These are phyloP conservation scores for Colletotrichum euphorbiae DNA, from an alignment of 2,329 filamentous ascomycete species.

Conservation along the genomic window DNA sequence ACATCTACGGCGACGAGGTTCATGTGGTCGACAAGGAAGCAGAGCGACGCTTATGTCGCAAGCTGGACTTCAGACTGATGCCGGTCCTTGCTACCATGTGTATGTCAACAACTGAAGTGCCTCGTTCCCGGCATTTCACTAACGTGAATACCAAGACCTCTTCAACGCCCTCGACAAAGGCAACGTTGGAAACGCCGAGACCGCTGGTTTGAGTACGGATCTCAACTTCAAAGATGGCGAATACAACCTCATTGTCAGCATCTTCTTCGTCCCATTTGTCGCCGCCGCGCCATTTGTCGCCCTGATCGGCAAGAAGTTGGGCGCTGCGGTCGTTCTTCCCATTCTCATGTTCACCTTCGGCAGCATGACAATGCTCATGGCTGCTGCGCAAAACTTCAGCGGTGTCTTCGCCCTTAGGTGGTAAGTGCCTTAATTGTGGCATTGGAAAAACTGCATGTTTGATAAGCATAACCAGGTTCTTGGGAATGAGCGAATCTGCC, in stretches of 20 bases:
- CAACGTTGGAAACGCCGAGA: conserved; percentile 58
- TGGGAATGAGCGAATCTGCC: conserved; percentile 40
- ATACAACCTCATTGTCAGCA: conserved; percentile 77
- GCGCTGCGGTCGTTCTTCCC: conserved; percentile 74
- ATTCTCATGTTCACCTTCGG: conserved; percentile 79
- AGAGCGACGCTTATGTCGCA: conserved; percentile 63
- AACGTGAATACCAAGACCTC: conserved; percentile 48
- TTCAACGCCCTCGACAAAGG: conserved; percentile 61
- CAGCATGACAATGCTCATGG: conserved; percentile 53
- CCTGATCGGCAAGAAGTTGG: conserved; percentile 78
- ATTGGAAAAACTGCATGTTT: too few species aligned
- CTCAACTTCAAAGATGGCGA: conserved; percentile 60
- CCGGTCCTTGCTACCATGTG: conserved; percentile 68
- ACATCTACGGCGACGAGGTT: conserved; percentile 42
- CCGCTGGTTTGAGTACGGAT: conserved; percentile 44
- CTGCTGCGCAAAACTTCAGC: conserved; percentile 42
- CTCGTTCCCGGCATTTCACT: neutral
- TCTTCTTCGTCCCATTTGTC: conserved; percentile 84
- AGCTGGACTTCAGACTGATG: conserved; percentile 65
- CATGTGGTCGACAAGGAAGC: conserved; percentile 54
- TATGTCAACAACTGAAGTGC: conserved; percentile 36
- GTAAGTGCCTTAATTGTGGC: too few species aligned
- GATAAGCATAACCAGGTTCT: conserved; percentile 2
- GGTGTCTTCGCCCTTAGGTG: conserved; percentile 41
- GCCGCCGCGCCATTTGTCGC: conserved; percentile 65